Percentiles rank a stretch among this genome's conserved stretches.
These are phyloP conservation scores for Macadamia integrifolia DNA, from an alignment of 164 flowering plant species.

Conservation along the genomic window DNA sequence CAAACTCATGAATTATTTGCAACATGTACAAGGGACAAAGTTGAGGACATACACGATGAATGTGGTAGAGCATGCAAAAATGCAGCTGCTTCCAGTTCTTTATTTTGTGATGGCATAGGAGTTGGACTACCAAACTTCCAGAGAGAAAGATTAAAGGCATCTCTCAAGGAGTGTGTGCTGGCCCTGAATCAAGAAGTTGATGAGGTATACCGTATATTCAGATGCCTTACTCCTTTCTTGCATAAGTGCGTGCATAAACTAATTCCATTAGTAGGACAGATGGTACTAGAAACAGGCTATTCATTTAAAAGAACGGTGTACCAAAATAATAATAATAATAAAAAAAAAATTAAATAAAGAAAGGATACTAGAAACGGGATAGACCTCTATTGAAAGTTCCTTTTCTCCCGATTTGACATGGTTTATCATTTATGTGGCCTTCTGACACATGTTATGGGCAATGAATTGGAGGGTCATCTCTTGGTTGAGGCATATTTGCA, in stretches of 20 bases:
- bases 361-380: too few relatives aligned
- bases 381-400: too few relatives aligned
- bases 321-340: too few relatives aligned
- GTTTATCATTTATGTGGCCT: too few relatives aligned
- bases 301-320: too few relatives aligned
- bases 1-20: constrained; percentile 13
- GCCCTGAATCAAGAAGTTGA: constrained; percentile 55
- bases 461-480: too few relatives aligned
- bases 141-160: constrained; percentile 40
- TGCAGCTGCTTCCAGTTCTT: constrained; percentile 15
- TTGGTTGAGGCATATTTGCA: too few relatives aligned
- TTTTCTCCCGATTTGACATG: too few relatives aligned
- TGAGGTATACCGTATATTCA: constrained; percentile 37
- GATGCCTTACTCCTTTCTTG: not conserved
- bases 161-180: constrained; percentile 44
- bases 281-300: too few relatives aligned
- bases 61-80: constrained; percentile 7
- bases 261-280: too few relatives aligned
- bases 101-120: constrained; percentile 41
- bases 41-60: constrained; percentile 1
- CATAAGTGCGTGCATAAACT: not conserved
- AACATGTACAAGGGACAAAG: constrained; percentile 7
- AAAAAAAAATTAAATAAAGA: too few relatives aligned
- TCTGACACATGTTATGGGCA: too few relatives aligned
- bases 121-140: constrained; percentile 33